phyloP scores from a whole-genome alignment of 768 basidiomycete genomes.

The Collybia sordida region DNA sequence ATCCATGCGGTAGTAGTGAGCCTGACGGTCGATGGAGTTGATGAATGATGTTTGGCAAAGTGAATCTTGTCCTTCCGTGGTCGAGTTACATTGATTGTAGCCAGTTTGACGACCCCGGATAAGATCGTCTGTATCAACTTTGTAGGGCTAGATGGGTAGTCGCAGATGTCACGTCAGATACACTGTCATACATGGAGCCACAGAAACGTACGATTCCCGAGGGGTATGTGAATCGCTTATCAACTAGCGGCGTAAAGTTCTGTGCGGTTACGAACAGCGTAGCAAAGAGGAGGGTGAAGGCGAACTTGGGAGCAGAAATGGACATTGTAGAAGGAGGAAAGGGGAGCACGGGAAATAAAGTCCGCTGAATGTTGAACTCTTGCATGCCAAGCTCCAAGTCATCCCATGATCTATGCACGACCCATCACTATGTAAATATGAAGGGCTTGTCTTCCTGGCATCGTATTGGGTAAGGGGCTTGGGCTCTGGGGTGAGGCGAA shows the following conservation, averaged over 20 bases:
- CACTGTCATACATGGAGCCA: neutral
- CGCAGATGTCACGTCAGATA: neutral
- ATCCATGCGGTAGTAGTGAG: neutral
- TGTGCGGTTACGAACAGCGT: conserved; percentile 22
- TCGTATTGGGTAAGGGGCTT: too few species aligned
- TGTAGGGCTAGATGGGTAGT: conserved; percentile 25
- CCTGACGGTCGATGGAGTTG: conserved; percentile 48
- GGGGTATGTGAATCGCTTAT: conserved; percentile 42
- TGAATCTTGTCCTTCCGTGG: conserved; percentile 59
- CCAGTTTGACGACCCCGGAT: conserved; percentile 51
- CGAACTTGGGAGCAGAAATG: neutral
- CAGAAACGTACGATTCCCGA: conserved; percentile 33
- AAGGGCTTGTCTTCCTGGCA: too few species aligned
- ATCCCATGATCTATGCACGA: too few species aligned
- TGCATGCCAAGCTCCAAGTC: too few species aligned
- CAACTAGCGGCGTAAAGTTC: conserved; percentile 38
- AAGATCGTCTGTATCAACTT: conserved; percentile 35
- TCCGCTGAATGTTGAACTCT: too few species aligned
- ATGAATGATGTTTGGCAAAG: conserved; percentile 62
- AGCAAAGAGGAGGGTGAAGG: neutral
- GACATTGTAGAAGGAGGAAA: too few species aligned
- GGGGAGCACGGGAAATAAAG: too few species aligned
- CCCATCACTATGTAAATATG: too few species aligned
- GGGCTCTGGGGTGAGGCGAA: too few species aligned
- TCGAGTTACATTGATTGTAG: conserved; percentile 68